A percentile compares a stretch with the other conserved stretches of the same genome.
Evolutionary conservation across 768 basidiomycete genomes (phyloP).

Genomic region (Mycena olivaceomarginata): DNA sequence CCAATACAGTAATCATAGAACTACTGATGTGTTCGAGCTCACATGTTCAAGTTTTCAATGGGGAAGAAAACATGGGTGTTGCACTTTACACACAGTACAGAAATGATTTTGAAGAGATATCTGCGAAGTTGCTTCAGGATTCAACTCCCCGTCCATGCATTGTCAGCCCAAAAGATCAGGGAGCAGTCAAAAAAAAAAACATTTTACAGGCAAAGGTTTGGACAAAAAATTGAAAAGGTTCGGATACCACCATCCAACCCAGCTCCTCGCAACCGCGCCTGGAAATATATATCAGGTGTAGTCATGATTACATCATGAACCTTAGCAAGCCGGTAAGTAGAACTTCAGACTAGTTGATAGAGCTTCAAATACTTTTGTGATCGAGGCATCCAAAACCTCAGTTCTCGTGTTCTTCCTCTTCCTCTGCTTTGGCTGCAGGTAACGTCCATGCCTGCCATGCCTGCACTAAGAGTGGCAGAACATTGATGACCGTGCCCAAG

Average conservation of each 20-base stretch:
- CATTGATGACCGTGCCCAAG: slow-evolving; percentile 25
- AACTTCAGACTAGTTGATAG: slow-evolving; percentile 16
- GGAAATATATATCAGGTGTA: slow-evolving; percentile 23
- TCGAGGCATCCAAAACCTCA: slow-evolving; percentile 26
- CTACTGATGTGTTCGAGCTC: too few species aligned
- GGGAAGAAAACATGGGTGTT: too few species aligned
- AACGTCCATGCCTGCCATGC: slow-evolving; percentile 29
- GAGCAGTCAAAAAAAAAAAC: not conserved
- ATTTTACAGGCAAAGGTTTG: slow-evolving; percentile 15
- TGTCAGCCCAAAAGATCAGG: too few species aligned
- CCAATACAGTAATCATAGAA: too few species aligned
- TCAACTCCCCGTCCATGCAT: not conserved
- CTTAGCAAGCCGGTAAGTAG: not conserved
- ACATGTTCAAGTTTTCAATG: too few species aligned
- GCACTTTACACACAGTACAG: too few species aligned
- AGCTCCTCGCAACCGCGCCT: slow-evolving; percentile 3
- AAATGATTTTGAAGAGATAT: too few species aligned
- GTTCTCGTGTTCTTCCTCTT: slow-evolving; percentile 31
- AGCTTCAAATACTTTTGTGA: slow-evolving; percentile 20
- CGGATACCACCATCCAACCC: not conserved
- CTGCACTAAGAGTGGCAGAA: slow-evolving; percentile 27
- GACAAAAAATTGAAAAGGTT: slow-evolving; percentile 17
- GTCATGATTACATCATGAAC: slow-evolving; percentile 21
- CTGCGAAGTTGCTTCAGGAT: too few species aligned
- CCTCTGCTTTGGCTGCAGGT: slow-evolving; percentile 20